Evolutionary conservation across 2,329 filamentous ascomycete species (phyloP).

Genomic region (Xylaria sp.): DNA sequence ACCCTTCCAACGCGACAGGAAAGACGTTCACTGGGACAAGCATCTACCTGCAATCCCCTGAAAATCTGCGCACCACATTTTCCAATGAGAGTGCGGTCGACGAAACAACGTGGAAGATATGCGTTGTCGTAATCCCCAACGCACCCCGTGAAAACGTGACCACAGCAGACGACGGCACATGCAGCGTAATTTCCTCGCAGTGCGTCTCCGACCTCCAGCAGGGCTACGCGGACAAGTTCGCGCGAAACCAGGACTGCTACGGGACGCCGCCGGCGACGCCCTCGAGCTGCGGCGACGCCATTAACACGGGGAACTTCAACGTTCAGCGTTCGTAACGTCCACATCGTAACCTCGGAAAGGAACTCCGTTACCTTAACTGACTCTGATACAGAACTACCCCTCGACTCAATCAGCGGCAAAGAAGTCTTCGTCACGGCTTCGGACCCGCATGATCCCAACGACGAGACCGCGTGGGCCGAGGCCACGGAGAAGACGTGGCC

Average conservation of each 20-base stretch:
- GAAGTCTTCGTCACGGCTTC: constrained; percentile 47
- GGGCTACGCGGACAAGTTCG: constrained; percentile 44
- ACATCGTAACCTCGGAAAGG: too few relatives aligned
- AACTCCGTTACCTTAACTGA: constrained; percentile 3
- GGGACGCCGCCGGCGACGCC: constrained; percentile 43
- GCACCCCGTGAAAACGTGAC: constrained; percentile 38
- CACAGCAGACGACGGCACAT: constrained; percentile 36
- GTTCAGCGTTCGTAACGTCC: constrained; percentile 41
- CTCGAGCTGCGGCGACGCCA: constrained; percentile 42
- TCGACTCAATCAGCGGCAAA: constrained; percentile 41
- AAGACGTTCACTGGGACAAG: constrained; percentile 46
- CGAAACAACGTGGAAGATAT: constrained; percentile 49
- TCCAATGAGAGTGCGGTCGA: constrained; percentile 36
- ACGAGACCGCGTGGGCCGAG: constrained; percentile 35
- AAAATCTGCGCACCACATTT: constrained; percentile 30
- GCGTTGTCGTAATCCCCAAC: constrained; percentile 42
- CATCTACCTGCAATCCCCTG: constrained; percentile 44
- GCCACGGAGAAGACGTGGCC: constrained; percentile 42
- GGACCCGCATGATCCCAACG: constrained; percentile 37
- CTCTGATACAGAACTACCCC: constrained; percentile 39
- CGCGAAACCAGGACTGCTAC: constrained; percentile 44
- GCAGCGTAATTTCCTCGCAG: constrained; percentile 39
- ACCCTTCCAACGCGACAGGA: constrained; percentile 38
- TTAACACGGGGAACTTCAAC: constrained; percentile 41
- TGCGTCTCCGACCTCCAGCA: constrained; percentile 46